phyloP scores from a whole-genome alignment of 225 moss, liverwort and hornwort species.

The Lunularia cruciata region DNA sequence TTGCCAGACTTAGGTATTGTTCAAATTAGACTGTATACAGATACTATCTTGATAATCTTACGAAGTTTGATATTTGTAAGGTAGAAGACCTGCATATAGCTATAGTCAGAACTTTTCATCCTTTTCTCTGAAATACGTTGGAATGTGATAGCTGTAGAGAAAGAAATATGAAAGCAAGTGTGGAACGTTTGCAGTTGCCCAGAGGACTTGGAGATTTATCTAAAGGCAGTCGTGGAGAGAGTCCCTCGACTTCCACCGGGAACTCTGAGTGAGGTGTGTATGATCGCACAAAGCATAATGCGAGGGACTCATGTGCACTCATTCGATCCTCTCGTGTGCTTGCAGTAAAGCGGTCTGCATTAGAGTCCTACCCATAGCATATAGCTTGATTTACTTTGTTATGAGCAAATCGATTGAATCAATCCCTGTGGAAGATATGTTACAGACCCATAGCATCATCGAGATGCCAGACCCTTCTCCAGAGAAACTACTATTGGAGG shows the following conservation, averaged over 20 bases:
- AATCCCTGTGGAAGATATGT: background rate
- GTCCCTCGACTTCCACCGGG: constrained; percentile 65
- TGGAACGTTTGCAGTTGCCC: constrained; percentile 73
- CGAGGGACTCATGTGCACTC: too few species aligned
- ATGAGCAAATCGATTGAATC: background rate
- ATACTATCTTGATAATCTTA: too few species aligned
- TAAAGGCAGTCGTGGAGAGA: constrained; percentile 54
- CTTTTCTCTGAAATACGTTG: too few species aligned
- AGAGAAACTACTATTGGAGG: constrained; percentile 64
- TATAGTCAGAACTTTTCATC: too few species aligned
- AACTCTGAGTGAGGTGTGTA: constrained; percentile 66
- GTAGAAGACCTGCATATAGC: too few species aligned
- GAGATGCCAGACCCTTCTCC: constrained; percentile 84
- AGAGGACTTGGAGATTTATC: constrained; percentile 67
- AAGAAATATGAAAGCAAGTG: too few species aligned
- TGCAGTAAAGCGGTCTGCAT: background rate
- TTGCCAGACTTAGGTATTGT: constrained; percentile 78
- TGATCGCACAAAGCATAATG: too few species aligned
- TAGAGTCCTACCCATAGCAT: too few species aligned
- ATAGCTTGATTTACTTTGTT: background rate
- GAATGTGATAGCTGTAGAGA: too few species aligned
- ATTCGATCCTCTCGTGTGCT: background rate
- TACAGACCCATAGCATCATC: constrained; percentile 79
- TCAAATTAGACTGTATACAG: too few species aligned
- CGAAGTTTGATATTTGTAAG: too few species aligned